Conservation (phyloP, 2,329 filamentous ascomycete genomes). For the Neobulgaria alba region DNA sequence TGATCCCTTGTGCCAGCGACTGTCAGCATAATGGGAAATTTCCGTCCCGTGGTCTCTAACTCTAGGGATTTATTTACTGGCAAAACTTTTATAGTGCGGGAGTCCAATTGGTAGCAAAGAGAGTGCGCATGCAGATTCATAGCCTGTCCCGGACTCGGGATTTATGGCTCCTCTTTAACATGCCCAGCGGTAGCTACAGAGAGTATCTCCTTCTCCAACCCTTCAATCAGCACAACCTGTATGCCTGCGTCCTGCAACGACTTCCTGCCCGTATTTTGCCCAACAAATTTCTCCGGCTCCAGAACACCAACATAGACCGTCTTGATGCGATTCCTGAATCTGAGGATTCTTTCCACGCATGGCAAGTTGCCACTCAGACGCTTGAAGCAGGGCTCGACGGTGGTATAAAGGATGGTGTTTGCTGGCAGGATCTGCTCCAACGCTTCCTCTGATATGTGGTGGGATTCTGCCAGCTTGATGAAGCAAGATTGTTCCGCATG, state of each 20-base stretch:
- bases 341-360: constrained; percentile 72
- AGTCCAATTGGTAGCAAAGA: no score
- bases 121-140: no score
- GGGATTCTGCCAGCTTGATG: constrained; percentile 53
- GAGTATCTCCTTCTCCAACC: constrained; percentile 74
- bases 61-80: no score
- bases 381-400: constrained; percentile 77
- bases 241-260: constrained; percentile 67
- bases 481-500: constrained; percentile 94
- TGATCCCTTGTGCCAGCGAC: no score
- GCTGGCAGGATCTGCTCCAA: constrained; percentile 44
- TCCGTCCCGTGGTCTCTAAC: no score
- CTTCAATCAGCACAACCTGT: constrained; percentile 61
- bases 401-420: constrained; percentile 69
- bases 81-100: no score
- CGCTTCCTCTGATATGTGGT: constrained; percentile 43
- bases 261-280: constrained; percentile 64
- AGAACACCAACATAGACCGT: constrained; percentile 81
- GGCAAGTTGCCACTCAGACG: constrained; percentile 66
- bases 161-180: constrained; percentile 7
- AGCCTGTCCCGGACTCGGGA: no score
- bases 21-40: no score
- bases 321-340: constrained; percentile 45
- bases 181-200: constrained; percentile 79
- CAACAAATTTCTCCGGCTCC: constrained; percentile 87